Base-by-base conservation (phyloP, 1,284 basidiomycete genomes). In the Kwoniella shivajii region DNA sequence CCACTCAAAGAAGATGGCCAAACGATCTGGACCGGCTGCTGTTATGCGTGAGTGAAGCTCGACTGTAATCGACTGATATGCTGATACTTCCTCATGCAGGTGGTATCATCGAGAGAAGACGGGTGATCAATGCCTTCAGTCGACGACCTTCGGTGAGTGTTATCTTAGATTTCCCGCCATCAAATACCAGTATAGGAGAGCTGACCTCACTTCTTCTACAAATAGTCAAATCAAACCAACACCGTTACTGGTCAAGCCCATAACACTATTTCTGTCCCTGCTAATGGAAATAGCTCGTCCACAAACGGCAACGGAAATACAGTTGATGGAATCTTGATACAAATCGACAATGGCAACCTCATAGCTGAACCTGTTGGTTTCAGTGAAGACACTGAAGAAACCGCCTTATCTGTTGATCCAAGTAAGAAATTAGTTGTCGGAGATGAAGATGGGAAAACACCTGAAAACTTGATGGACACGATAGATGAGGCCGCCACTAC, bases 1-100 rank as follows among this genome's bases (percentile, higher is more conserved):
- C 70, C 85, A 86, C 52, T 86, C 84, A 44, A 92, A 92, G 73
- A 82, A 82, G 49, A 80, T 81, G 16, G 88, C 88, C 0, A 86
- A 83, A 65, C 82, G 91, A 26, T 78, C 84, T 59, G 88, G 87
- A 10, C 89, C 86, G 7, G 83, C 87, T 9, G 83, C 85, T 9
- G 82, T 92, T 51, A 92, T 93, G 90, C 83, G 86, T 76, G 48
- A 56, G 76, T 68, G 13, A 13, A 7, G 22, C 10, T 13, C 2
- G 24, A 38, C 6, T n/a, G n/a, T 22, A 18, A n/a, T 20, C 14
- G 31, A 46, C 24, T 6, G 16, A 10, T 7, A 26, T 13, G 29
- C 33, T 26, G 45, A 29, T 5, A 16, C 14, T 4, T 20, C n/a
- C n/a, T 18, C 20, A 43, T 14, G 7, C 45, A 78, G 75, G 75